Percentiles rank a stretch among this genome's conserved stretches.
Evolutionary conservation across 805 yeast species (phyloP).

Genomic region (Pichia cabralensis): DNA sequence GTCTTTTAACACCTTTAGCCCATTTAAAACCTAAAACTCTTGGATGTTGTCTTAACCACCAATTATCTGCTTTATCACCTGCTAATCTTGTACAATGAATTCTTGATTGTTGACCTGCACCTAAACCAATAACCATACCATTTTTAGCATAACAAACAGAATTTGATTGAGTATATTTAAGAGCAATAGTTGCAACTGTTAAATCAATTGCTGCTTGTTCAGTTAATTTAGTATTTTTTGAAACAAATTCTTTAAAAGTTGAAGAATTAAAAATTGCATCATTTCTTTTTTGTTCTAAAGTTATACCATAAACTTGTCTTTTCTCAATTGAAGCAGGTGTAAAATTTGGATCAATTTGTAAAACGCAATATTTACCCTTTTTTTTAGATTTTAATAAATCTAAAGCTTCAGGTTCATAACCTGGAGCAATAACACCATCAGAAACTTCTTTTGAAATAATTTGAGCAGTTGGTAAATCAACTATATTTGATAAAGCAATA

Average conservation of each 20-base stretch:
- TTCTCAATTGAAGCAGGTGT: conserved; percentile 74
- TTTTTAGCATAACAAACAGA: conserved; percentile 97
- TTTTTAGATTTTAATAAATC: conserved; percentile 84
- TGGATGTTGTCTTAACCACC: conserved; percentile 99
- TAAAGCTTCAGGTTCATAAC: conserved; percentile 85
- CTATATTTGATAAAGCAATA: conserved; percentile 94
- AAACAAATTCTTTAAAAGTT: conserved; percentile 85
- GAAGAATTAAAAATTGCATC: conserved; percentile 91
- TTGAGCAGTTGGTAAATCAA: conserved; percentile 92
- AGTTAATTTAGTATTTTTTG: conserved; percentile 75
- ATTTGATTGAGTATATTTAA: conserved; percentile 97
- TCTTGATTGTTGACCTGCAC: conserved; percentile 99
- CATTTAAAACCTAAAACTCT: conserved; percentile 85
- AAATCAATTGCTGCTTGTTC: conserved; percentile 90
- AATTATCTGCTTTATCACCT: conserved; percentile 98
- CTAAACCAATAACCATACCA: conserved; percentile 98
- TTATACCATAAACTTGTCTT: conserved; percentile 93
- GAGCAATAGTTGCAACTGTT: conserved; percentile 93
- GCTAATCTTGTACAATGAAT: conserved; percentile 99
- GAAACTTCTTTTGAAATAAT: conserved; percentile 96
- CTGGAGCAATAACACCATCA: conserved; percentile 99
- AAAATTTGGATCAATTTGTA: conserved; percentile 93
- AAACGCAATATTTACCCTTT: conserved; percentile 93
- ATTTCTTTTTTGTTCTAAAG: conserved; percentile 93
- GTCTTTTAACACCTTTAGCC: conserved; percentile 98